These are phyloP conservation scores for Hemisphaericaspora xylofermentans DNA, from an alignment of 1,139 yeast species.

Conservation along the genomic window DNA sequence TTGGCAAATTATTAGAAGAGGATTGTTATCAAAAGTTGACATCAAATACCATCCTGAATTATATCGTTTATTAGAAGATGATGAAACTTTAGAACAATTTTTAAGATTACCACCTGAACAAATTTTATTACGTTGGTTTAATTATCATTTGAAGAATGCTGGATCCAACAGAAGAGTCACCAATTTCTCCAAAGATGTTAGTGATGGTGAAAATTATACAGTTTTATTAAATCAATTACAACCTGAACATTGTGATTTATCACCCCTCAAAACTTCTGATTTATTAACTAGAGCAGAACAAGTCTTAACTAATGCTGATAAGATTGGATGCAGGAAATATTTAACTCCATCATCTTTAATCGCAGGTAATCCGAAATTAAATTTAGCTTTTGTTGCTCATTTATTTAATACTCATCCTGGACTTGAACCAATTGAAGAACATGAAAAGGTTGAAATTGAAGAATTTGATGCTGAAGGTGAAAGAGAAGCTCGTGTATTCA, in stretches of 20 bases:
- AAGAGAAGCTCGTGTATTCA: constrained; percentile 97
- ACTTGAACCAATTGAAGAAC: constrained; percentile 90
- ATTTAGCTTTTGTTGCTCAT: constrained; percentile 95
- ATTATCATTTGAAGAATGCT: constrained; percentile 94
- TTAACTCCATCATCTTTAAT: constrained; percentile 90
- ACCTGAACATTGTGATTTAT: constrained; percentile 76
- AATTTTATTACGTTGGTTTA: constrained; percentile 95
- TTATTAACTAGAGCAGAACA: constrained; percentile 81
- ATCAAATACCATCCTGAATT: constrained; percentile 95
- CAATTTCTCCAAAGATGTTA: constrained; percentile 83
- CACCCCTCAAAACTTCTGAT: constrained; percentile 77
- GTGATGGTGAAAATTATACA: constrained; percentile 95
- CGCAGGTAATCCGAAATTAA: constrained; percentile 94
- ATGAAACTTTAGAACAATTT: constrained; percentile 95
- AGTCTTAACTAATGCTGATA: constrained; percentile 82
- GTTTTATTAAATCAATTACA: constrained; percentile 83
- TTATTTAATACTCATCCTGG: constrained; percentile 96
- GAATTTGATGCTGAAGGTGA: constrained; percentile 99
- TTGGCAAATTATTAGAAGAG: constrained; percentile 98
- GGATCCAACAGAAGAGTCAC: constrained; percentile 81
- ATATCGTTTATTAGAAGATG: constrained; percentile 91
- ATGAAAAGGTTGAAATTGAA: constrained; percentile 82
- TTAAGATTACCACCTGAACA: constrained; percentile 97
- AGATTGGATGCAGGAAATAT: constrained; percentile 88
- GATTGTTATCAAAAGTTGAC: constrained; percentile 89